A percentile compares a stretch with the other conserved stretches of the same genome.
Conservation (phyloP, 73 alveolate species). For the Durusdinium trenchii region DNA sequence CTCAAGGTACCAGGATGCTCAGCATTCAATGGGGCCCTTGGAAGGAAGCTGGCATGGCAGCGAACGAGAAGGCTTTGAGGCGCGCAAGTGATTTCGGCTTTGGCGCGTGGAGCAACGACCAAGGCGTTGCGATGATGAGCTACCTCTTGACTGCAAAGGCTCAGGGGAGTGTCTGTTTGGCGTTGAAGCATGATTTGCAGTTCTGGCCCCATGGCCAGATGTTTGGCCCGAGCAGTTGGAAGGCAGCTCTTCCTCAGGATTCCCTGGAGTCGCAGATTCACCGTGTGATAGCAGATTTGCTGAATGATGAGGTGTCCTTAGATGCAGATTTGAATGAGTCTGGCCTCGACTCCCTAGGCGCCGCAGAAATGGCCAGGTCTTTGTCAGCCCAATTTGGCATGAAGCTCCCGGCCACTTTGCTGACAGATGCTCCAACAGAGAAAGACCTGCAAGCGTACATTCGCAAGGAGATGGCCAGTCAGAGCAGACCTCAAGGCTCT, state of each 20-base stretch:
- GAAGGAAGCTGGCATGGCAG: constrained; percentile 35
- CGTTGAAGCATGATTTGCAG: neutral
- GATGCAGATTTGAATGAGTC: constrained; percentile 28
- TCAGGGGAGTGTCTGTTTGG: neutral
- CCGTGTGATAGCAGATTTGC: neutral
- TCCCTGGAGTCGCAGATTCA: neutral
- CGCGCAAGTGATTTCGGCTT: neutral
- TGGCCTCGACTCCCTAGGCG: constrained; percentile 55
- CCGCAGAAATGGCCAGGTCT: neutral
- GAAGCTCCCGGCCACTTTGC: neutral
- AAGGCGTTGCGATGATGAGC: neutral
- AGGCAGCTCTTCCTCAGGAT: neutral
- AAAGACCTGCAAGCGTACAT: neutral
- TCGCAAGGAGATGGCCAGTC: neutral
- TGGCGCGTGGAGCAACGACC: neutral
- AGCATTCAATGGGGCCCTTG: constrained; percentile 64
- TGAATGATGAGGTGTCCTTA: neutral
- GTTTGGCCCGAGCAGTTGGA: neutral
- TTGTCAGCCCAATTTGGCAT: neutral
- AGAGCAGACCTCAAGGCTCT: neutral
- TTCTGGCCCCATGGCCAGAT: neutral
- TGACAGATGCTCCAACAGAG: neutral
- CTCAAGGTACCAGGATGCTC: neutral
- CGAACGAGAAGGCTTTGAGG: neutral
- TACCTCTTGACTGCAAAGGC: neutral